These are phyloP conservation scores for Lunularia cruciata DNA, from an alignment of 225 moss, liverwort and hornwort genomes.

Conservation along the genomic window DNA sequence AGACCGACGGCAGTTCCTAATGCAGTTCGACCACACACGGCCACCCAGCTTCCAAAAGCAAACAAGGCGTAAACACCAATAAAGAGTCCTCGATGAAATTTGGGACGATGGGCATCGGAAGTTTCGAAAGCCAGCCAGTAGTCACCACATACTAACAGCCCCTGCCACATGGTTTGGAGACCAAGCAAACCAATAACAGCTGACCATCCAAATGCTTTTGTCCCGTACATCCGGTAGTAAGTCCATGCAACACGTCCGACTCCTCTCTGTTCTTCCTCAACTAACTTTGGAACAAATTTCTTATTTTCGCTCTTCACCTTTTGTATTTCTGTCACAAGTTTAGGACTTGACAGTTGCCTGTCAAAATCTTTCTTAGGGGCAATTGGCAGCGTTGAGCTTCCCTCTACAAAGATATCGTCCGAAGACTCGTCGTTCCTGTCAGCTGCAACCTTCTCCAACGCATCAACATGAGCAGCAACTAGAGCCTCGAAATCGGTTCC, in stretches of 20 bases:
- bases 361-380: background rate
- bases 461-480: constrained; percentile 42
- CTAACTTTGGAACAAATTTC: constrained; percentile 52
- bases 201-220: constrained; percentile 67
- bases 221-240: constrained; percentile 61
- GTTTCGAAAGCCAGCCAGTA: constrained; percentile 54
- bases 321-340: constrained; percentile 11
- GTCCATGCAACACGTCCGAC: constrained; percentile 59
- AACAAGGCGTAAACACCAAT: constrained; percentile 40
- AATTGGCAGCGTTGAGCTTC: background rate
- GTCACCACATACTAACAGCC: constrained; percentile 43
- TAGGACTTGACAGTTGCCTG: constrained; percentile 2
- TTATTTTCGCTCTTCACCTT: constrained; percentile 25
- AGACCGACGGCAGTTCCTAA: constrained; percentile 46
- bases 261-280: constrained; percentile 82
- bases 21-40: constrained; percentile 36
- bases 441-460: constrained; percentile 38
- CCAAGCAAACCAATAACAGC: constrained; percentile 44
- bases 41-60: constrained; percentile 41
- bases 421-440: constrained; percentile 22
- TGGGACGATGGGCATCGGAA: constrained; percentile 24
- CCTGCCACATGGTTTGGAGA: constrained; percentile 69
- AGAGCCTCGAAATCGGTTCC: constrained; percentile 46
- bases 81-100: constrained; percentile 36
- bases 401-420: background rate